Evolutionary conservation across 805 yeast species (phyloP).

Genomic region (Wickerhamiella brachini): DNA sequence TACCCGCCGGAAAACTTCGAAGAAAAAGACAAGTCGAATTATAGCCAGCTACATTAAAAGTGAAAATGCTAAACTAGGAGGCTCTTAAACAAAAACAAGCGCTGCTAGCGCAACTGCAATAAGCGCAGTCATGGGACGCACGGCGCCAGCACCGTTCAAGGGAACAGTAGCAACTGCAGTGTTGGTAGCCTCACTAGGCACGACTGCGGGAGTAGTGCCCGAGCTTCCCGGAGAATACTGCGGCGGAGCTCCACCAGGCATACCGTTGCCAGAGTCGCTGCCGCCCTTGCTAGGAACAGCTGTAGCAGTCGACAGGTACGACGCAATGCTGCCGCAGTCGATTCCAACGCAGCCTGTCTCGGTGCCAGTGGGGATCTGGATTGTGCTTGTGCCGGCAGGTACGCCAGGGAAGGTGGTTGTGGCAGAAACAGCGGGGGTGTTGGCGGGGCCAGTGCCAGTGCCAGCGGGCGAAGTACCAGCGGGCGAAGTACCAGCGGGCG

Average conservation of each 20-base stretch:
- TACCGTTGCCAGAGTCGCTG: neutral
- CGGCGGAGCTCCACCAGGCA: neutral
- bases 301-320: neutral
- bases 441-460: neutral
- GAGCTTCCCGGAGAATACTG: neutral
- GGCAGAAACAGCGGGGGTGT: neutral
- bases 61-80: neutral
- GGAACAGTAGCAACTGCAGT: neutral
- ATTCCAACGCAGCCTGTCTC: neutral
- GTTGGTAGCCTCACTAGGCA: neutral
- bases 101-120: neutral
- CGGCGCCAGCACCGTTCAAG: neutral
- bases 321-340: neutral
- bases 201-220: neutral
- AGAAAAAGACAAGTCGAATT: neutral
- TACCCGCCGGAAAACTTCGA: too few relatives aligned
- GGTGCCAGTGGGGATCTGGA: neutral
- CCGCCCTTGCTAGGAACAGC: neutral
- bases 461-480: neutral
- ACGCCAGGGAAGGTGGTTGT: neutral
- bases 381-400: neutral
- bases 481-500: neutral
- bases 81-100: neutral
- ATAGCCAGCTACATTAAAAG: neutral
- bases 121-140: neutral